Percentiles rank a stretch among this genome's conserved stretches.
These are phyloP conservation scores for Hypoxylon sp. DNA, from an alignment of 2,329 filamentous ascomycete genomes.

Conservation along the genomic window DNA sequence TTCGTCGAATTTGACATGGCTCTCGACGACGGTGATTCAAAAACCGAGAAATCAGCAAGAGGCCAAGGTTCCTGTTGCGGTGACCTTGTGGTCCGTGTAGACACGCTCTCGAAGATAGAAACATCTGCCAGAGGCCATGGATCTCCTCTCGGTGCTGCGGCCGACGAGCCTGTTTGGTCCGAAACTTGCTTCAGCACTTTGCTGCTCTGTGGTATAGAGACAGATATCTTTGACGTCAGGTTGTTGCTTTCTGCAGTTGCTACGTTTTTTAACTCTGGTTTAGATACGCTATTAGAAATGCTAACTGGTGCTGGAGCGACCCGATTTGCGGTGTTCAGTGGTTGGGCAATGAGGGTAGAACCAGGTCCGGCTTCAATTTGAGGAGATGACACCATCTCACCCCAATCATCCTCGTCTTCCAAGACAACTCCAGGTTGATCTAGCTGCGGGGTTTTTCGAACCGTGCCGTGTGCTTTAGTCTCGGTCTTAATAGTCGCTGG, in stretches of 20 bases:
- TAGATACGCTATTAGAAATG: background rate
- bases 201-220: slow-evolving; percentile 30
- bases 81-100: slow-evolving; percentile 26
- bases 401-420: slow-evolving; percentile 68
- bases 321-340: background rate
- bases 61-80: slow-evolving; percentile 31
- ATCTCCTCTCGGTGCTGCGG: slow-evolving; percentile 19
- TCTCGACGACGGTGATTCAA: slow-evolving; percentile 30
- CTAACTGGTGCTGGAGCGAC: background rate
- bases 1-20: slow-evolving; percentile 8
- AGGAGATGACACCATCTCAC: slow-evolving; percentile 68
- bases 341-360: slow-evolving; percentile 3
- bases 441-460: slow-evolving; percentile 9
- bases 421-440: slow-evolving; percentile 34
- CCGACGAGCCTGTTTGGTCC: slow-evolving; percentile 6
- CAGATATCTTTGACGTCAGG: slow-evolving; percentile 24
- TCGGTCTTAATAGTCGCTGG: background rate
- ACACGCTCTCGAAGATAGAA: slow-evolving; percentile 43
- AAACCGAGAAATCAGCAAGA: slow-evolving; percentile 31
- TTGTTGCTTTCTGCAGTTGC: slow-evolving; percentile 5
- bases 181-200: slow-evolving; percentile 15
- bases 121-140: slow-evolving; percentile 44
- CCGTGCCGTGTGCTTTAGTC: background rate
- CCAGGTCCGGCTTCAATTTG: slow-evolving; percentile 25
- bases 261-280: background rate